Evolutionary conservation across 129 eudicot genomes (phyloP).

Genomic region (Flaveria robusta): DNA sequence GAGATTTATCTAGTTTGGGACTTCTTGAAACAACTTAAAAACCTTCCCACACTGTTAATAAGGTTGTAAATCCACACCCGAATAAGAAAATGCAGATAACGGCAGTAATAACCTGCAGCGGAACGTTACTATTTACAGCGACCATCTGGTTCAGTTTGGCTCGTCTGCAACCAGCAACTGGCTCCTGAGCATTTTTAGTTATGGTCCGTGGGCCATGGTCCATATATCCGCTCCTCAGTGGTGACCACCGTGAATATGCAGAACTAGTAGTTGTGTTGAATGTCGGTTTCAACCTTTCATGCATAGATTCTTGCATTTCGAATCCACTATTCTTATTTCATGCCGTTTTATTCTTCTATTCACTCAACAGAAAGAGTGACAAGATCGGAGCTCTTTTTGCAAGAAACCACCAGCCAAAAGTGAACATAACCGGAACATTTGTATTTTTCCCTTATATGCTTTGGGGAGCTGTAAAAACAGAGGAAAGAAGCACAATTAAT

Average conservation of each 20-base stretch:
- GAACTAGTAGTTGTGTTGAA: slow-evolving; percentile 7
- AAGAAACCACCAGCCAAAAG: slow-evolving; percentile 19
- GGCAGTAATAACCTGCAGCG: neutral
- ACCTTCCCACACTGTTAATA: neutral
- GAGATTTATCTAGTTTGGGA: neutral
- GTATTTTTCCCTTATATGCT: slow-evolving; percentile 3
- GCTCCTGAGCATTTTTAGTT: neutral
- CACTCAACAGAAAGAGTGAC: slow-evolving; percentile 22
- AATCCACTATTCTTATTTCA: slow-evolving; percentile 5
- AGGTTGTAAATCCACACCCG: neutral
- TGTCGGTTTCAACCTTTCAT: slow-evolving; percentile 17
- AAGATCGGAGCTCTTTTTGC: slow-evolving; percentile 10
- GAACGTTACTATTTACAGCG: neutral
- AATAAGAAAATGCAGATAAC: neutral
- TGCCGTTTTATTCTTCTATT: slow-evolving; percentile 1
- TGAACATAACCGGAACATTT: slow-evolving; percentile 1
- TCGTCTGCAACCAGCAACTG: neutral
- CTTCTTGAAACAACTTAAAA: neutral
- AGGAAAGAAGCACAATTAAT: neutral
- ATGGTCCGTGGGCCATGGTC: neutral
- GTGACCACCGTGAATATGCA: neutral
- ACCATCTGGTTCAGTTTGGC: neutral
- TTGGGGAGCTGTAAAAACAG: neutral
- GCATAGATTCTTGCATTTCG: slow-evolving; percentile 11
- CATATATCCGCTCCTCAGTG: neutral